Evolutionary conservation across 2,329 filamentous ascomycete genomes (phyloP).

Genomic region (Orbilia blumenaviensis): DNA sequence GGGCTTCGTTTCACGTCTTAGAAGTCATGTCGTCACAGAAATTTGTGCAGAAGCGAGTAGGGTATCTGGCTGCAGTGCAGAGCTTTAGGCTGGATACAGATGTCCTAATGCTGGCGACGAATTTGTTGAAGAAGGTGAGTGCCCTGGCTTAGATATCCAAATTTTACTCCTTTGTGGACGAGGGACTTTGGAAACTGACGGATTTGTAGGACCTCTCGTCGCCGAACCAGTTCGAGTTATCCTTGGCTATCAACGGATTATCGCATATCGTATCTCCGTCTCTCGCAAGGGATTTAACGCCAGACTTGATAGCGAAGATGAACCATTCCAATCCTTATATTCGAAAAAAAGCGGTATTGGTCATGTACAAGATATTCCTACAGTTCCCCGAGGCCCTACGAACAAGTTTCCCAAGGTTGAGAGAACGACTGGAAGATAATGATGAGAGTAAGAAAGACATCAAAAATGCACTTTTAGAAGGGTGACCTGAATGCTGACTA

Average conservation of each 20-base stretch:
- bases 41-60: slow-evolving; percentile 92
- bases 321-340: slow-evolving; percentile 85
- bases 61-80: slow-evolving; percentile 93
- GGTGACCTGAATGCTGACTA: not conserved
- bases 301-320: slow-evolving; percentile 84
- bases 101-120: slow-evolving; percentile 96
- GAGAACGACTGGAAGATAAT: slow-evolving; percentile 89
- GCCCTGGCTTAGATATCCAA: too few relatives aligned
- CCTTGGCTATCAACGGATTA: slow-evolving; percentile 86
- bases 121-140: slow-evolving; percentile 84
- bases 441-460: slow-evolving; percentile 78
- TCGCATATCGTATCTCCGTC: slow-evolving; percentile 94
- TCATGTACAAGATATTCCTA: slow-evolving; percentile 87
- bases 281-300: slow-evolving; percentile 85
- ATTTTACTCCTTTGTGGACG: not conserved
- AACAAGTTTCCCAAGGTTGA: slow-evolving; percentile 96
- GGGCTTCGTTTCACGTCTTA: slow-evolving; percentile 97
- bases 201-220: slow-evolving; percentile 72
- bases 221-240: slow-evolving; percentile 77
- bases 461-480: too few relatives aligned
- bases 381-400: slow-evolving; percentile 96
- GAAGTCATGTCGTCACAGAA: slow-evolving; percentile 98
- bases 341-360: slow-evolving; percentile 95
- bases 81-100: slow-evolving; percentile 96
- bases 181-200: not conserved